Evolutionary conservation across 768 basidiomycete genomes (phyloP), one percentile per base, ranked within the genome.

Genomic region (Rhodotorula graminis): DNA sequence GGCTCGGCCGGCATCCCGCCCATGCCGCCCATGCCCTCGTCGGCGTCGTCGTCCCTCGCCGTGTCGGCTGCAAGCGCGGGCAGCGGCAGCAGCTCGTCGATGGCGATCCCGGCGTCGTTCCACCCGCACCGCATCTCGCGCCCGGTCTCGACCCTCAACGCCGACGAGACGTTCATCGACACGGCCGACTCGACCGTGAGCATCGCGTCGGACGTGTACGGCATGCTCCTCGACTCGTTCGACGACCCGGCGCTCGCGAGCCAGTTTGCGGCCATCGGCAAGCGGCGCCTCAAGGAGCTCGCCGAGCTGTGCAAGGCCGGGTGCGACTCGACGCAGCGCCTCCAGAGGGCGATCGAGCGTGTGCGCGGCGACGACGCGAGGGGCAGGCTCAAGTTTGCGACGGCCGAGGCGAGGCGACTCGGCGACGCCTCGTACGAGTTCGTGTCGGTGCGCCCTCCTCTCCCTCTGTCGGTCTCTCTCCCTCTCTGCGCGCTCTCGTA

Each of bases 141-240:
- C 8, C 71, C 62, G 15, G 71, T 72, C 11, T 72, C 71, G 63
- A 72, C 71, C 3, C 52, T 72, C 50, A 72, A 72, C 47, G 71
- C 71, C 27, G 71, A 72, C 67, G 71, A 72, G 55, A 69, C 58
- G 29, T 76, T 76, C 52, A 27, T 76, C 66, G 67, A 71, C 66
- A 60, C 67, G 44, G 75, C 69, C 50, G 75, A 76, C 14, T 68
- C 69, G 61, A 74, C 76, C 7, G 69, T 70, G 29, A 49, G 63
- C 21, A 67, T 74, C 60, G 76, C 72, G 7, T 47, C 65, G 27
- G 70, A 70, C 67, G 73, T 76, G 12, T 76, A 74, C 65, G 70
- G 66, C 15, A 71, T 74, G 70, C 56, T 76, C 16, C 72, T 76
- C 72, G 73, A 76, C 59, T 61, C 66, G 56, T 65, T 76, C 65